Evolutionary conservation across 805 yeast genomes (phyloP), one percentile per base, ranked within the genome.

Genomic region (Nakazawaea wyomingensis): DNA sequence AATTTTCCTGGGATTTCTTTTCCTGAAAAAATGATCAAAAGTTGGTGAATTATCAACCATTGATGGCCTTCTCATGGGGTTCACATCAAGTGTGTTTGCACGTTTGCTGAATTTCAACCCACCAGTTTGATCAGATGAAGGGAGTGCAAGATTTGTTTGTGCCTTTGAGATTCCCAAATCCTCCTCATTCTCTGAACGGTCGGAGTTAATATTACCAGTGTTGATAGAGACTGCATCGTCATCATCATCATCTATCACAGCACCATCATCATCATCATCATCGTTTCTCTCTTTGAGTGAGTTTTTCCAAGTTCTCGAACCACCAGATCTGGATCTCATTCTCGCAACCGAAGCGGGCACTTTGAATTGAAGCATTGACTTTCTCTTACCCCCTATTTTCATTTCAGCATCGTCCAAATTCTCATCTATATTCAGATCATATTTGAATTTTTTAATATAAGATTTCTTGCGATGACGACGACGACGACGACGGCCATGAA

Each of bases 71-170:
- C 43, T 30, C 49, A 17, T 41, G 43, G 41, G 44, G 17, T 53
- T 52, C 13, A 62, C 60, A 43, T 75, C 81, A 35, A 73, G 53
- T 0, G 82, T 76, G 47, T 68, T 71, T 10, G 80, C 66, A 48
- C 80, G 60, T 45, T 71, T 69, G 24, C 54, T 51, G 30, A 61
- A 63, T 46, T 64, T 72, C 39, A 48, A 47, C 5, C 65, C 68
- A 27, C 60, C 62, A 16, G 64, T 60, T 27, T 58, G 59, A 46
- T 69, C 67, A 3, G 57, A 37, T 20, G 69, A 57, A 18, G 66
- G 65, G 16, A 61, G 33, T 38, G 57, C 64, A 9, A 68, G 46
- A 41, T 68, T 52, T 0, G 75, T 64, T 28, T 55, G 61, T 4
- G 65, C 62, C 41, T 62, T 49, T 32, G 43, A 21, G 13, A 44